Conservation (phyloP, 495 filamentous ascomycete genomes). For the Penicillium silybi region DNA sequence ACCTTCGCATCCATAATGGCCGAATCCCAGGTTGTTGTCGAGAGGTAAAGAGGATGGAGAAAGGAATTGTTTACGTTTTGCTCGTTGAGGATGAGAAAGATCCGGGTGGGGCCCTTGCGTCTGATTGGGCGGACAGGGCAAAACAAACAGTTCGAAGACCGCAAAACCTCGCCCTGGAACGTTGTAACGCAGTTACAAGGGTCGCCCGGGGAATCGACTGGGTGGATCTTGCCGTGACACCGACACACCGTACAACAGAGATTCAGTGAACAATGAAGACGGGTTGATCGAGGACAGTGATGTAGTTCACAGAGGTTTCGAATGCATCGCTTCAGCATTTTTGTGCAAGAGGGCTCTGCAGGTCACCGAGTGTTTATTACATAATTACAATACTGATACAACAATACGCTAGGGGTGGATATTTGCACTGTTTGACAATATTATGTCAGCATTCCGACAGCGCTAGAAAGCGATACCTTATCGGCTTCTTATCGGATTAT, state of each 20-base stretch:
- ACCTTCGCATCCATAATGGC: conserved; percentile 44
- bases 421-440: conserved; percentile 6
- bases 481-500: conserved; percentile 20
- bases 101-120: conserved; percentile 4
- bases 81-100: conserved; percentile 19
- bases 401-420: not conserved
- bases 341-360: not conserved
- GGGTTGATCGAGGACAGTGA: not conserved
- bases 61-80: conserved; percentile 37
- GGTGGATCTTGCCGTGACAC: not conserved
- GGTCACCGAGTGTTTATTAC: not conserved
- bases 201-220: conserved; percentile 1
- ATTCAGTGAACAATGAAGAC: not conserved
- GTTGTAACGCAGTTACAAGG: not conserved
- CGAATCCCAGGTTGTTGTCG: not conserved
- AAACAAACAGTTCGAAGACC: conserved; percentile 26
- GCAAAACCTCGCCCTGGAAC: not conserved
- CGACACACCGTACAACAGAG: not conserved
- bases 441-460: conserved; percentile 1
- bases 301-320: not conserved
- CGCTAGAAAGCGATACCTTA: not conserved
- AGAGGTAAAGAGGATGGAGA: not conserved
- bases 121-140: conserved; percentile 19
- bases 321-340: not conserved
- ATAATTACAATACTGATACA: not conserved